Evolutionary conservation across 2,329 filamentous ascomycete species (phyloP).

Genomic region (Paracoccidioides brasiliensis): DNA sequence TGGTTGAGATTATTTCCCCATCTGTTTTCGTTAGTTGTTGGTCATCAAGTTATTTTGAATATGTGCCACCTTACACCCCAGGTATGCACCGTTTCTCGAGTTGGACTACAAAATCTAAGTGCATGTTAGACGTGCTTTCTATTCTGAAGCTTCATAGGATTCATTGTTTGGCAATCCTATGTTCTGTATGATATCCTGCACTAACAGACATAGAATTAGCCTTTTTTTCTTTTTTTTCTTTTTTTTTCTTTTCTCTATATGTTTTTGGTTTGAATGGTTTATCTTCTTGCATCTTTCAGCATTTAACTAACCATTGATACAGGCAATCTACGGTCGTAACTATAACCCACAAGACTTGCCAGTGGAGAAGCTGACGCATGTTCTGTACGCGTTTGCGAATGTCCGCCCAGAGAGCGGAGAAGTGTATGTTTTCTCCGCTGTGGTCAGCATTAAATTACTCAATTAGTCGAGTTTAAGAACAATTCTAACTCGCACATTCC

Average conservation of each 20-base stretch:
- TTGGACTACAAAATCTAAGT: not conserved
- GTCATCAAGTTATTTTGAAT: not conserved
- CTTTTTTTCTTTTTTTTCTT: not conserved
- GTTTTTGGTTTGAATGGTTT: not conserved
- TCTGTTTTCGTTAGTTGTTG: not conserved
- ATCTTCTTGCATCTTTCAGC: not conserved
- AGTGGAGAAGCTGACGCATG: conserved; percentile 66
- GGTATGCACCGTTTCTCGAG: not conserved
- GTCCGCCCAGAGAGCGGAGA: conserved; percentile 65
- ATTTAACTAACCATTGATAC: not conserved
- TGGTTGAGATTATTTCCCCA: not conserved
- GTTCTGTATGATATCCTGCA: not conserved
- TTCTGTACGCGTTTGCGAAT: conserved; percentile 84
- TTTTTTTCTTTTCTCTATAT: not conserved
- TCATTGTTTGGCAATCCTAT: not conserved
- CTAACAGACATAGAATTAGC: not conserved
- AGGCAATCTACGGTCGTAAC: conserved; percentile 74
- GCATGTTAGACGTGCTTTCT: not conserved
- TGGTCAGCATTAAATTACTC: not conserved
- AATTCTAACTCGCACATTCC: not conserved
- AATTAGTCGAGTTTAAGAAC: no score
- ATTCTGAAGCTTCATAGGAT: no score
- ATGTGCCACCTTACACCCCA: not conserved
- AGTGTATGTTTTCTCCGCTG: conserved; percentile 40
- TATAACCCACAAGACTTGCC: conserved; percentile 72